Evolutionary conservation across 140 eudicot genomes (phyloP), one percentile per base, ranked within the genome.

Genomic region (Senecio squalidus): DNA sequence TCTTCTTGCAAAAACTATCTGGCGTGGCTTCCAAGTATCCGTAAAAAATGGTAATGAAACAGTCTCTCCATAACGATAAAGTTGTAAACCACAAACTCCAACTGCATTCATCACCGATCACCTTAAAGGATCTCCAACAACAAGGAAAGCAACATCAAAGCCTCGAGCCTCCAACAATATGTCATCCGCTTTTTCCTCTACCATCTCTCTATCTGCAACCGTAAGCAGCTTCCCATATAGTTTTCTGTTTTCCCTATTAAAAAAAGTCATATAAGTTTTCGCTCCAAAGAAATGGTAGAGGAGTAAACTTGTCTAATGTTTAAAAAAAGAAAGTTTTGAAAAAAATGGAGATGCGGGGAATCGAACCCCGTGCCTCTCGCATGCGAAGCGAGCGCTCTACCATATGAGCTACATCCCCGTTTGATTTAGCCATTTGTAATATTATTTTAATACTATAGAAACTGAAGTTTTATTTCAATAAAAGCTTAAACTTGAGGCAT

Each of bases 331-430:
- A 8, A 6, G 1, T 6, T 5, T 4, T 3, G 11, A 3, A 30
- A 3, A 3, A 58, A 18, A 4, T 88, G 88, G 96, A 84, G 95
- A 69, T 82, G 92, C 95, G 95, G 97, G 97, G 97, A 80, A 89
- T 84, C 95, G 95, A 89, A 84, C 97, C 92, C 97, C 97, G 97
- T 89, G 91, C 95, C 97, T 89, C 92, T 89, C 97, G 95, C 97
- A 89, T 89, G 95, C 97, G 85, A 89, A 88, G 94, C 94, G 84
- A 88, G 96, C 97, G 97, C 97, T 89, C 97, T 89, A 89, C 97
- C 97, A 89, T 89, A 80, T 89, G 97, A 89, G 97, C 97, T 89
- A 89, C 97, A 89, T 71, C 97, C 97, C 97, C 97, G 1, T 27
- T 14, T 15, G 20, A 16, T 21, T 49, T 1, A n/a, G 6, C 13